Conservation (phyloP, 1,139 yeast genomes). For the Zygoascus sp. region DNA sequence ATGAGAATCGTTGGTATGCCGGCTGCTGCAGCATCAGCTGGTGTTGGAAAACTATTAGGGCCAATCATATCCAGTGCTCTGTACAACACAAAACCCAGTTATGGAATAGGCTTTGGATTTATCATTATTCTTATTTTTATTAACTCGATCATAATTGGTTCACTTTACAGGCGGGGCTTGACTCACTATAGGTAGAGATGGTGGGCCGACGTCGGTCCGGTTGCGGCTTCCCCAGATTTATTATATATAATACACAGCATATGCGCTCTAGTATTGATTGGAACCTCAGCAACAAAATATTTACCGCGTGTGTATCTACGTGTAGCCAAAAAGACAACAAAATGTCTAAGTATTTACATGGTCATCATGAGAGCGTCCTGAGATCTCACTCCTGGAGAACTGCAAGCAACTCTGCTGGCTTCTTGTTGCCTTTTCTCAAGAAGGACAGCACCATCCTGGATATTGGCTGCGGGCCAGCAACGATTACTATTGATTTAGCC, state of each 20-base stretch:
- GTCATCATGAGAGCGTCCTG: conserved; percentile 27
- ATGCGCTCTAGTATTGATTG: not conserved
- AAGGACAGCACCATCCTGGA: conserved; percentile 35
- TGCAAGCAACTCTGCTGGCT: conserved; percentile 35
- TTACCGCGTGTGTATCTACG: no score
- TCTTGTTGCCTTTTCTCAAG: conserved; percentile 33
- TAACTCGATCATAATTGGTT: not conserved
- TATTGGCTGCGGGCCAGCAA: conserved; percentile 45
- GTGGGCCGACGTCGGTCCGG: not conserved
- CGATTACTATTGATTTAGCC: conserved; percentile 41
- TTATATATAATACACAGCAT: not conserved
- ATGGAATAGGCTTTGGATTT: not conserved
- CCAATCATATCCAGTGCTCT: conserved; percentile 3
- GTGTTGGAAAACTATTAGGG: not conserved
- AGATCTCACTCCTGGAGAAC: conserved; percentile 39
- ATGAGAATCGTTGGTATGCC: not conserved
- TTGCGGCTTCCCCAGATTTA: not conserved
- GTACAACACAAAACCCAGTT: not conserved
- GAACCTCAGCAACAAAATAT: not conserved
- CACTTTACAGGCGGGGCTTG: not conserved
- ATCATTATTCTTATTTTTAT: not conserved
- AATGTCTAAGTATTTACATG: conserved; percentile 24
- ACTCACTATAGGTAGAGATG: not conserved
- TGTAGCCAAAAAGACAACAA: not conserved
- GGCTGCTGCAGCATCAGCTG: not conserved